Evolutionary conservation across 1,139 yeast species (phyloP).

Genomic region (Yarrowia galli): DNA sequence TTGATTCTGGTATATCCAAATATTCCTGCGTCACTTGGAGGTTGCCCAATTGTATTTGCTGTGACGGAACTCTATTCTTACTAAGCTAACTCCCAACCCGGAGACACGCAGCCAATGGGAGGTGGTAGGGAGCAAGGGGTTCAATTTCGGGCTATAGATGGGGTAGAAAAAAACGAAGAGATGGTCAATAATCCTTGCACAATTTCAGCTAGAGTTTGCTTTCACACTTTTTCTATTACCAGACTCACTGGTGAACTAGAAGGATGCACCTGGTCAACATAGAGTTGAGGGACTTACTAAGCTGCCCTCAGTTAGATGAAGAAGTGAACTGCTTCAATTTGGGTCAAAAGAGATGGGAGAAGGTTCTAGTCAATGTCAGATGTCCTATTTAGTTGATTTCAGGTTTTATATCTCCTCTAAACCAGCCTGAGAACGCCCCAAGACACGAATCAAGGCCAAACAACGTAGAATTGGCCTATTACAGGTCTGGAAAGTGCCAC

Average conservation of each 20-base stretch:
- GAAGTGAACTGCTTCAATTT: no score
- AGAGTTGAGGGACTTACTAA: not conserved
- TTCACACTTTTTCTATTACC: not conserved
- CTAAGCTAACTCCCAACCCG: constrained; percentile 6
- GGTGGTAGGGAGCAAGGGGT: not conserved
- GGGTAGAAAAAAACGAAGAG: not conserved
- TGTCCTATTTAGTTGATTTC: no score
- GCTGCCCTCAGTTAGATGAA: not conserved
- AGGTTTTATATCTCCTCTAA: no score
- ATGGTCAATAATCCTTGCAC: not conserved
- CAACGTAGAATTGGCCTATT: no score
- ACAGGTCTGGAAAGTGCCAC: no score
- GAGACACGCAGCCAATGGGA: constrained; percentile 1
- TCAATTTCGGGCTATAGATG: not conserved
- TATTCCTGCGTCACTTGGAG: constrained; percentile 2
- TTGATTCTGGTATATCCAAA: constrained; percentile 3
- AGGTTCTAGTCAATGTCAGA: no score
- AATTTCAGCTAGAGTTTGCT: not conserved
- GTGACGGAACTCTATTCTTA: not conserved
- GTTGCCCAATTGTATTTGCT: constrained; percentile 23
- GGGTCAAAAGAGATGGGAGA: no score
- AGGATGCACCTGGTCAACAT: not conserved
- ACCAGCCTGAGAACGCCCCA: no score
- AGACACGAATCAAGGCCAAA: no score
- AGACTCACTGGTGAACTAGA: not conserved